A percentile compares a stretch with the other conserved stretches of the same genome.
Conservation (phyloP, 2,329 filamentous ascomycete genomes). For the Sarocladiaceae sp. region DNA sequence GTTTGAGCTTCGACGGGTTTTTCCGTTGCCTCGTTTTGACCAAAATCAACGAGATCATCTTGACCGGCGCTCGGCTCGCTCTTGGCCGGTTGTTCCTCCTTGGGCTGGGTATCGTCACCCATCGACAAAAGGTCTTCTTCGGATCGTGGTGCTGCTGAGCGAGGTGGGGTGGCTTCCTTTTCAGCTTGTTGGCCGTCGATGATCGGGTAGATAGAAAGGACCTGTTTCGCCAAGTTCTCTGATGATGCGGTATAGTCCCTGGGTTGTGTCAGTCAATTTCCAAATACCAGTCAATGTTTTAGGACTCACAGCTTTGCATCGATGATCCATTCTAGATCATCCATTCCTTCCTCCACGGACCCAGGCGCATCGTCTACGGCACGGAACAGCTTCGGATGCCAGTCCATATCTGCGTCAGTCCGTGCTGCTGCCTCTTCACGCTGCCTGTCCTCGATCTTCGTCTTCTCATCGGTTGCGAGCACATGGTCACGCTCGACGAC, state of each 20-base stretch:
- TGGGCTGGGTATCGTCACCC: neutral
- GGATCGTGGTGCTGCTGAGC: constrained; percentile 13
- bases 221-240: constrained; percentile 71
- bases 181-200: constrained; percentile 68
- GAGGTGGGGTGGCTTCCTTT: constrained; percentile 12
- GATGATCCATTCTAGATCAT: constrained; percentile 93
- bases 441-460: constrained; percentile 90
- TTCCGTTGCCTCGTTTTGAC: constrained; percentile 25
- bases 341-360: constrained; percentile 73
- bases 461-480: constrained; percentile 89
- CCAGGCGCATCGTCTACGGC: constrained; percentile 66
- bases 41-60: constrained; percentile 54
- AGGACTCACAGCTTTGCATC: constrained; percentile 72
- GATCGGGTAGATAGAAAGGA: constrained; percentile 81
- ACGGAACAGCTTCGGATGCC: constrained; percentile 84
- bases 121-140: constrained; percentile 1
- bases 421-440: constrained; percentile 81
- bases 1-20: neutral
- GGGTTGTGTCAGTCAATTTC: constrained; percentile 1
- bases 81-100: neutral
- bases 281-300: constrained; percentile 12
- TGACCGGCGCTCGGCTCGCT: constrained; percentile 7
- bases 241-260: constrained; percentile 47
- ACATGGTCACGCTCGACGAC: constrained; percentile 84
- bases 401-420: constrained; percentile 74